phyloP scores from a whole-genome alignment of 257 asterid species.

The Nicotiana tabacum region DNA sequence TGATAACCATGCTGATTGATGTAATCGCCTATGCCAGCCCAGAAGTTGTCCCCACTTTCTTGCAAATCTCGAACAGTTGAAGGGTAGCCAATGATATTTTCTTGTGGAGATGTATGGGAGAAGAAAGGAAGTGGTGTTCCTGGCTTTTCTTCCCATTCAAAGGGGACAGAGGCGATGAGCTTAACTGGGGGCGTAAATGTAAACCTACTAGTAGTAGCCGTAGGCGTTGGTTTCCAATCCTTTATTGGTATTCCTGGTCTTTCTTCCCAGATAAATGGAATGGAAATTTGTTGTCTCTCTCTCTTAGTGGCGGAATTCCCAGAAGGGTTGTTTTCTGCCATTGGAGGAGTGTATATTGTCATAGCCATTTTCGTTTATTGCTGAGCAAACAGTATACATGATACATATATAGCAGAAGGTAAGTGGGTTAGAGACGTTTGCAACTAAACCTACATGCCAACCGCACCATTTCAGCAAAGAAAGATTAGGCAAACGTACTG shows the following conservation, averaged over 20 bases:
- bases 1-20: conserved; percentile 3
- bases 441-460: conserved; percentile 51
- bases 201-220: conserved; percentile 1
- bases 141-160: conserved; percentile 88
- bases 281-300: conserved; percentile 57
- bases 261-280: conserved; percentile 86
- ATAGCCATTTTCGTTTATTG: neutral
- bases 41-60: conserved; percentile 16
- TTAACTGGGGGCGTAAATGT: conserved; percentile 35
- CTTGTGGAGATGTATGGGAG: conserved; percentile 7
- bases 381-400: neutral
- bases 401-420: neutral
- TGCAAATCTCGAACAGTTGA: conserved; percentile 24
- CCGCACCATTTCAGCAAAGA: conserved; percentile 32
- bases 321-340: conserved; percentile 44
- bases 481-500: conserved; percentile 60
- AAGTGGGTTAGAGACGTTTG: conserved; percentile 54
- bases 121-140: conserved; percentile 62
- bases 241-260: conserved; percentile 72
- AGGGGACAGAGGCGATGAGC: conserved; percentile 69
- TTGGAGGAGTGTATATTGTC: conserved; percentile 20
- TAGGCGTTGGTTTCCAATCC: conserved; percentile 58
- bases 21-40: conserved; percentile 15
- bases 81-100: conserved; percentile 17
- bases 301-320: conserved; percentile 38